Percentiles rank a stretch among this genome's conserved stretches.
phyloP scores from a whole-genome alignment of 2,329 filamentous ascomycete genomes.

The Davidsoniella australis region DNA sequence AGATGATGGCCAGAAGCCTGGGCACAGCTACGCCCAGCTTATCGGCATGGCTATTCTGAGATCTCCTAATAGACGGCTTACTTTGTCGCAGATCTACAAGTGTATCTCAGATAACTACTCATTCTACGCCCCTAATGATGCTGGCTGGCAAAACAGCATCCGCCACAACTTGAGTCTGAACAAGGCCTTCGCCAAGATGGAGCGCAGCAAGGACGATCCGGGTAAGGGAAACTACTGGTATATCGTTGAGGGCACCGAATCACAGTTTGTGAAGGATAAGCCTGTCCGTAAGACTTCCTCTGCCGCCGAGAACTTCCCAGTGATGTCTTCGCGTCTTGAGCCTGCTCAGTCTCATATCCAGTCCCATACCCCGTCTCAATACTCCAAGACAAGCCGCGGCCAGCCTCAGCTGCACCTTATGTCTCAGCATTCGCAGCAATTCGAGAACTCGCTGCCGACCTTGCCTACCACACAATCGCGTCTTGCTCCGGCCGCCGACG shows the following conservation, averaged over 20 bases:
- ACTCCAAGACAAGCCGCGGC: constrained; percentile 21
- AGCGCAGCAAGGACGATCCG: constrained; percentile 89
- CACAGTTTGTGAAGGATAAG: constrained; percentile 80
- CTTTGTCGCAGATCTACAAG: constrained; percentile 91
- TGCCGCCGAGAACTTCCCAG: constrained; percentile 38
- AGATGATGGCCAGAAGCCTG: constrained; percentile 78
- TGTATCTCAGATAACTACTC: constrained; percentile 95
- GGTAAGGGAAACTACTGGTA: constrained; percentile 97
- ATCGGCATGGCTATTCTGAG: constrained; percentile 95
- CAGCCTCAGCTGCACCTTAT: constrained; percentile 18
- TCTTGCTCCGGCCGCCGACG: constrained; percentile 31
- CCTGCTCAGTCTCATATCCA: background rate
- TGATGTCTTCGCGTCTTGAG: constrained; percentile 40
- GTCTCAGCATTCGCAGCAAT: constrained; percentile 4
- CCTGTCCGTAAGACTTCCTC: constrained; percentile 40
- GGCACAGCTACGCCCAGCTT: constrained; percentile 82
- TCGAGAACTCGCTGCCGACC: constrained; percentile 19
- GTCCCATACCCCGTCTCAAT: too few relatives aligned
- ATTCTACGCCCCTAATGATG: constrained; percentile 70
- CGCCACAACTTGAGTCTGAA: constrained; percentile 93
- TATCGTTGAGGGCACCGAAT: constrained; percentile 78
- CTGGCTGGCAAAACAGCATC: constrained; percentile 98
- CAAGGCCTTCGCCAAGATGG: constrained; percentile 91
- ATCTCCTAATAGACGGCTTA: constrained; percentile 66
- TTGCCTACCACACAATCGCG: constrained; percentile 23